These are phyloP conservation scores for Nakaseomyces sp. DNA, from an alignment of 1,139 yeast species.

Conservation along the genomic window DNA sequence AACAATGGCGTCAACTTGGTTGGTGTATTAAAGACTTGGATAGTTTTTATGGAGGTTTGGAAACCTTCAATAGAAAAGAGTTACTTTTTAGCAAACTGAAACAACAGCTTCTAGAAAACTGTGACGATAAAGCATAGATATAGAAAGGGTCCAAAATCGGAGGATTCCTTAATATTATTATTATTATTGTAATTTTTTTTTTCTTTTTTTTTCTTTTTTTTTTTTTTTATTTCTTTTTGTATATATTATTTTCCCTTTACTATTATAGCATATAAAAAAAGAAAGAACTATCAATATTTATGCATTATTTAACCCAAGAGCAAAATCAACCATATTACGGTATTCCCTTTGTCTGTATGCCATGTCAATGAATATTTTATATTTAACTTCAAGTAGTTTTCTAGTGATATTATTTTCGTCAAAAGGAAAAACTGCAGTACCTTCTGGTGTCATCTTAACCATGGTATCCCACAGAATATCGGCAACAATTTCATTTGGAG, in stretches of 20 bases:
- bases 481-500: constrained; percentile 37
- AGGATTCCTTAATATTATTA: constrained; percentile 4
- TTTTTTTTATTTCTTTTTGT: background rate
- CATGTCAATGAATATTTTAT: constrained; percentile 78
- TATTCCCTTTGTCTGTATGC: constrained; percentile 71
- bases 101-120: constrained; percentile 9
- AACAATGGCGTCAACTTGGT: constrained; percentile 27
- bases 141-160: constrained; percentile 2
- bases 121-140: background rate
- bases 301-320: background rate
- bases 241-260: background rate
- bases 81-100: constrained; percentile 21
- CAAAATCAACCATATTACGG: constrained; percentile 52
- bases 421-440: constrained; percentile 66
- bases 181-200: background rate
- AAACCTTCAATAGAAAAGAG: constrained; percentile 18
- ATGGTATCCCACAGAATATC: constrained; percentile 66
- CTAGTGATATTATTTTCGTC: constrained; percentile 53
- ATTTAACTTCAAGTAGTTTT: constrained; percentile 64
- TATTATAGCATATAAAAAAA: too few species aligned
- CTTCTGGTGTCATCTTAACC: constrained; percentile 77
- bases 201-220: background rate
- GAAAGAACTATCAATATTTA: background rate
- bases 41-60: constrained; percentile 15
- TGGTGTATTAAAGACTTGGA: constrained; percentile 27